These are phyloP conservation scores for Hypoxylon fragiforme DNA, from an alignment of 495 filamentous ascomycete genomes.

Conservation along the genomic window DNA sequence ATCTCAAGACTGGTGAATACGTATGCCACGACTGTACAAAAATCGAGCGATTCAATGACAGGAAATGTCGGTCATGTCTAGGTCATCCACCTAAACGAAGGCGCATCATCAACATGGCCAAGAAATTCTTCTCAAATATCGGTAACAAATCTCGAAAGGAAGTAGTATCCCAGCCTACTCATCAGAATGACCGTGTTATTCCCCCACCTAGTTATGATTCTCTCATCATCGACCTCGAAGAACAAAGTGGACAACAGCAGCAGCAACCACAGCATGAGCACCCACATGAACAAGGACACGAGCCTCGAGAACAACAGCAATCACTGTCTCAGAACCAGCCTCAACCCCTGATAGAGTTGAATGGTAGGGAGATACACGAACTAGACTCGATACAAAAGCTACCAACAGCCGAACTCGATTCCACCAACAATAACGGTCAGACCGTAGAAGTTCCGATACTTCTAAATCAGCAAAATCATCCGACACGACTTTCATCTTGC, in stretches of 20 bases:
- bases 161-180: slow-evolving; percentile 1
- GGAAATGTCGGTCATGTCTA: slow-evolving; percentile 50
- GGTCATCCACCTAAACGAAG: slow-evolving; percentile 51
- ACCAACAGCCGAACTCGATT: slow-evolving; percentile 33
- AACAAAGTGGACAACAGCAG: slow-evolving; percentile 5
- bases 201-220: slow-evolving; percentile 53
- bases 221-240: slow-evolving; percentile 27
- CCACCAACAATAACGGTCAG: slow-evolving; percentile 28
- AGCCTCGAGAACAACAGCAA: slow-evolving; percentile 1
- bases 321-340: not conserved
- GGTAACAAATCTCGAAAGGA: slow-evolving; percentile 45
- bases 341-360: slow-evolving; percentile 39
- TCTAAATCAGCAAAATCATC: slow-evolving; percentile 4
- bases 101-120: slow-evolving; percentile 52
- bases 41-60: slow-evolving; percentile 52
- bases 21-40: slow-evolving; percentile 53
- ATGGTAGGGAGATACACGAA: slow-evolving; percentile 48
- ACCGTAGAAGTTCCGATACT: slow-evolving; percentile 5
- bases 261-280: slow-evolving; percentile 1
- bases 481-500: not conserved
- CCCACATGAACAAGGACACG: slow-evolving; percentile 1
- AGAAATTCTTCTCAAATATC: slow-evolving; percentile 51
- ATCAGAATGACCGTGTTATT: slow-evolving; percentile 28
- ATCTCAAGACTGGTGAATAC: slow-evolving; percentile 50
- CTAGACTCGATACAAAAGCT: slow-evolving; percentile 46